Conservation (phyloP, 176 grass and related monocot genomes). For the Zoysia pacifica region DNA sequence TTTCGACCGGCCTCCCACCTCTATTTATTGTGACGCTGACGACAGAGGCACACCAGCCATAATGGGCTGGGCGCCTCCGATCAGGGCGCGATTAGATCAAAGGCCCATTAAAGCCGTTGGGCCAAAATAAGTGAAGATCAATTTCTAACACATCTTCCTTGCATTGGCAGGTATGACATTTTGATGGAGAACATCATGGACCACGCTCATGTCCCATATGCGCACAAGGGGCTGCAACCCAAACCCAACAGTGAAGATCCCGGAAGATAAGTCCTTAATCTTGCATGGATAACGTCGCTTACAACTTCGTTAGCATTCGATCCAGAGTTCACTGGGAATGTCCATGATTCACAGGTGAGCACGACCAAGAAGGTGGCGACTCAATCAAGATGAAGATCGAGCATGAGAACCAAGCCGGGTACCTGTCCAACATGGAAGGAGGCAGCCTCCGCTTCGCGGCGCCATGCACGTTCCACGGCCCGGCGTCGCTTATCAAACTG, state of each 20-base stretch:
- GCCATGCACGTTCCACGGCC: conserved; percentile 48
- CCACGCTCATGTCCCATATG: conserved; percentile 76
- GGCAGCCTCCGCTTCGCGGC: too few species aligned
- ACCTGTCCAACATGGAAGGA: neutral
- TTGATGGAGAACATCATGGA: conserved; percentile 86
- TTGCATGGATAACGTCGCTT: neutral
- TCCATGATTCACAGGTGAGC: conserved; percentile 59
- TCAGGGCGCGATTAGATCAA: too few species aligned
- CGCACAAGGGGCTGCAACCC: conserved; percentile 66
- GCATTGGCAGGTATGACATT: conserved; percentile 68
- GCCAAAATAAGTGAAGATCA: too few species aligned
- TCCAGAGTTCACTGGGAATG: neutral
- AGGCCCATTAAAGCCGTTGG: too few species aligned
- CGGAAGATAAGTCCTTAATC: conserved; percentile 66
- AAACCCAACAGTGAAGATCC: conserved; percentile 44
- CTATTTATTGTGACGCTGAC: too few species aligned
- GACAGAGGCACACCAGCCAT: too few species aligned
- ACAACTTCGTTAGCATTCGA: neutral
- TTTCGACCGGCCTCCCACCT: too few species aligned
- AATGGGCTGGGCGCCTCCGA: too few species aligned
- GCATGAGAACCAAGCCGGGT: too few species aligned
- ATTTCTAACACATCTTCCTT: too few species aligned
- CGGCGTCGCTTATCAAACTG: neutral
- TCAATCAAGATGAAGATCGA: conserved; percentile 66
- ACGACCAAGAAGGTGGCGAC: conserved; percentile 61